A percentile compares a stretch with the other conserved stretches of the same genome.
Conservation (phyloP, 2,329 filamentous ascomycete genomes). For the Exophiala sp. region DNA sequence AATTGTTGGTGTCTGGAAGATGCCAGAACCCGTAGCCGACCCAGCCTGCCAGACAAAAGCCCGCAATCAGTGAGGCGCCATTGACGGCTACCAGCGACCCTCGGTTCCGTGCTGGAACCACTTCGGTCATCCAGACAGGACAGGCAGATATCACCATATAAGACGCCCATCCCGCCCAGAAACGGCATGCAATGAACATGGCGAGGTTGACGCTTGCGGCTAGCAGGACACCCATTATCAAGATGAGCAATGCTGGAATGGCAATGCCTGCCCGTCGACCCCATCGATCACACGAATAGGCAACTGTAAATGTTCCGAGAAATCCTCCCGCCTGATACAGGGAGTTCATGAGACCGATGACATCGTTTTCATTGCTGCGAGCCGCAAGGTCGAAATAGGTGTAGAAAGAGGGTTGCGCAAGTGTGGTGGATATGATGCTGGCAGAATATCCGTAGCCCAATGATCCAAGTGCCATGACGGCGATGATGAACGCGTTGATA, state of each 20-base stretch:
- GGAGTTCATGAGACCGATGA: conserved; percentile 78
- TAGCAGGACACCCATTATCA: conserved; percentile 35
- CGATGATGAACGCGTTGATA: conserved; percentile 4
- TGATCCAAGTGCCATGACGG: conserved; percentile 4
- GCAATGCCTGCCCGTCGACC: conserved; percentile 36
- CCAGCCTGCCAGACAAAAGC: conserved; percentile 1
- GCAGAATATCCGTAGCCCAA: conserved; percentile 10
- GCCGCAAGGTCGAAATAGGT: conserved; percentile 19
- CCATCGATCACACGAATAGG: conserved; percentile 29
- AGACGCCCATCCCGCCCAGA: conserved; percentile 38
- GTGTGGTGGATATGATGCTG: conserved; percentile 12
- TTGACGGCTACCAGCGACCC: conserved; percentile 7
- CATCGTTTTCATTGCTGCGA: not conserved
- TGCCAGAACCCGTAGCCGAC: conserved; percentile 15
- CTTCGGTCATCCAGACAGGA: conserved; percentile 7
- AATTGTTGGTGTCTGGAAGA: conserved; percentile 14
- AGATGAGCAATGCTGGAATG: conserved; percentile 34
- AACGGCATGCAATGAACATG: conserved; percentile 34
- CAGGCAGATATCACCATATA: conserved; percentile 18
- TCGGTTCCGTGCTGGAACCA: conserved; percentile 1
- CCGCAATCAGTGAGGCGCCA: conserved; percentile 2
- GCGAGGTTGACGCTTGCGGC: conserved; percentile 28
- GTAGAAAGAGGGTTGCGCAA: conserved; percentile 43
- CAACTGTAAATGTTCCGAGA: conserved; percentile 3
- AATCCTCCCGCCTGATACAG: conserved; percentile 58